Percentiles rank a stretch among this genome's conserved stretches.
Conservation (phyloP, 2,329 filamentous ascomycete genomes). For the Malbranchea zuffiana region DNA sequence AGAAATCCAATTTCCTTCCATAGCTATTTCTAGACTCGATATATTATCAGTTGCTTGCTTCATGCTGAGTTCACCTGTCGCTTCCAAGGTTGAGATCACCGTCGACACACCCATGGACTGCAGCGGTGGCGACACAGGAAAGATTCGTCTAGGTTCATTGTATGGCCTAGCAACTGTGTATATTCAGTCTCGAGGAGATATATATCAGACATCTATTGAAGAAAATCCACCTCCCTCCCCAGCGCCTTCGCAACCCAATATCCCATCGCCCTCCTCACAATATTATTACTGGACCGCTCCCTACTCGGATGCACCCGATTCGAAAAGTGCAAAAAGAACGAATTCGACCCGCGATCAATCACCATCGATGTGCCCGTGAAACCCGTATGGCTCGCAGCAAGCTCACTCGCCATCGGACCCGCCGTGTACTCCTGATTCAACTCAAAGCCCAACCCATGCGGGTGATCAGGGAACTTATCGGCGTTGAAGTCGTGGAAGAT, state of each 20-base stretch:
- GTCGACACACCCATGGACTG: no score
- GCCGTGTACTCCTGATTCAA: conserved; percentile 26
- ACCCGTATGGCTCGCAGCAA: conserved; percentile 20
- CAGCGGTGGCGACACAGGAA: no score
- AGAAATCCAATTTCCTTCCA: no score
- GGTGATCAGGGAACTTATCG: conserved; percentile 19
- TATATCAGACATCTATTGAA: no score
- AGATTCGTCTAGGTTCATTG: no score
- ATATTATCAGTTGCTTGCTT: no score
- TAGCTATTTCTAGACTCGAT: no score
- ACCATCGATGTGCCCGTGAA: conserved; percentile 21
- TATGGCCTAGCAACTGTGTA: no score
- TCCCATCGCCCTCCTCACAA: conserved; percentile 17
- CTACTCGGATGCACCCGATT: conserved; percentile 21
- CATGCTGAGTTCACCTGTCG: no score
- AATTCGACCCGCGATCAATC: conserved; percentile 19
- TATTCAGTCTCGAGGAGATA: no score
- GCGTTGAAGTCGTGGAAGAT: conserved; percentile 27
- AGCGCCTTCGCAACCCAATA: conserved; percentile 19
- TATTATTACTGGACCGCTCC: conserved; percentile 17
- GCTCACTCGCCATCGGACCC: conserved; percentile 21
- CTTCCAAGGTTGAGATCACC: no score
- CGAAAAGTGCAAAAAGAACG: conserved; percentile 20
- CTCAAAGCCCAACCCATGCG: conserved; percentile 25
- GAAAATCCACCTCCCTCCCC: conserved; percentile 17